phyloP scores from a whole-genome alignment of 108 stramenopile species.

The Aurantiochytrium sp. region DNA sequence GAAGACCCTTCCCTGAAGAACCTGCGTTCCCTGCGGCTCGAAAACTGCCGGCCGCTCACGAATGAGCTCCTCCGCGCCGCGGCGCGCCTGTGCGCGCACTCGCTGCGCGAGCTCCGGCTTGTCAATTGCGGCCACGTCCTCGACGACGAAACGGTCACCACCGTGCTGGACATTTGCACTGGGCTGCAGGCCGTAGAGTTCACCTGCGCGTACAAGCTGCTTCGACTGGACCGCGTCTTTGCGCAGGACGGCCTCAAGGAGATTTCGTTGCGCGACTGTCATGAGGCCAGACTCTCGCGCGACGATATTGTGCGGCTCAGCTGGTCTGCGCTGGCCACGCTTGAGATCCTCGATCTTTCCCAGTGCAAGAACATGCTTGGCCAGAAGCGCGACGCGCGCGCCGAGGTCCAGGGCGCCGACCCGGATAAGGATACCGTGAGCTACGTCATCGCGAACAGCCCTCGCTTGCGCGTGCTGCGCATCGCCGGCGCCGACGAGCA shows the following conservation, averaged over 20 bases:
- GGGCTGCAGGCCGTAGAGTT: not conserved
- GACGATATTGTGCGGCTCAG: not conserved
- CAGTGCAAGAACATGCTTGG: slow-evolving; percentile 5
- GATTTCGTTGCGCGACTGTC: not conserved
- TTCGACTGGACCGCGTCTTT: not conserved
- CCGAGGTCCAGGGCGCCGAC: not conserved
- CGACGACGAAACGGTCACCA: not conserved
- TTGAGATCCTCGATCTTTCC: not conserved
- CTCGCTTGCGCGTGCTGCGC: not conserved
- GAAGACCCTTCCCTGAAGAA: not conserved
- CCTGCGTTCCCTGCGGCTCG: not conserved
- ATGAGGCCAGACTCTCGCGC: not conserved
- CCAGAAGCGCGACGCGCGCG: not conserved
- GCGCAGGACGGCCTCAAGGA: not conserved
- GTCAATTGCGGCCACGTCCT: slow-evolving; percentile 18
- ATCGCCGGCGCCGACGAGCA: not conserved
- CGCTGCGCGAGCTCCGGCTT: not conserved
- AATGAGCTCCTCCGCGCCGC: not conserved
- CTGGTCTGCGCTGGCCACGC: not conserved
- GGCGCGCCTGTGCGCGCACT: not conserved
- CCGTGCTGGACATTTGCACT: not conserved
- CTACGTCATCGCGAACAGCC: not conserved
- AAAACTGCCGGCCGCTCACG: not conserved
- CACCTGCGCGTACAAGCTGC: slow-evolving; percentile 18
- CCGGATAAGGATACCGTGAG: not conserved